Evolutionary conservation across 352 stramenopile species (phyloP).

Genomic region (Phytophthora europaea): DNA sequence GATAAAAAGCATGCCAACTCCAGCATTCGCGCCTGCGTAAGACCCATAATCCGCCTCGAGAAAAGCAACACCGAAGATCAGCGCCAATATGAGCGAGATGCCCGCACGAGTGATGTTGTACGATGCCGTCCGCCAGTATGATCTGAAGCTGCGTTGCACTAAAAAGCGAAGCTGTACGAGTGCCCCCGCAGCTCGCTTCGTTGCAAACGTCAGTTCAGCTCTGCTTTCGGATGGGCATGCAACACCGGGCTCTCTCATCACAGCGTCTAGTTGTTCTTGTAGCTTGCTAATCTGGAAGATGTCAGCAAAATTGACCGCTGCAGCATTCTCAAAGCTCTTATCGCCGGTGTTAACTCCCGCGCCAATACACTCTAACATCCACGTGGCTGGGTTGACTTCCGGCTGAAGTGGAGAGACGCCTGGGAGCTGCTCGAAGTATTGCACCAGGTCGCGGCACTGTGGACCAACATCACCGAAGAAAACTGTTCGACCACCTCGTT

Average conservation of each 20-base stretch:
- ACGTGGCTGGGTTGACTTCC: conserved; percentile 74
- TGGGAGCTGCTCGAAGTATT: conserved; percentile 63
- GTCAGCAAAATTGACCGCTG: conserved; percentile 44
- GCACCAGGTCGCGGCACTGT: conserved; percentile 42
- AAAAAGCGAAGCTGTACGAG: conserved; percentile 49
- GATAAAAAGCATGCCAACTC: conserved; percentile 88
- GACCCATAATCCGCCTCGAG: conserved; percentile 55
- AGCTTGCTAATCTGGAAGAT: conserved; percentile 49
- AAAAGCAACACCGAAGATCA: conserved; percentile 89
- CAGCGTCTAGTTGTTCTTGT: conserved; percentile 26
- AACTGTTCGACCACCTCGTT: conserved; percentile 56
- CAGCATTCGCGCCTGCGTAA: conserved; percentile 57
- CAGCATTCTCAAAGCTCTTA: conserved; percentile 11
- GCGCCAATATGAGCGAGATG: conserved; percentile 70
- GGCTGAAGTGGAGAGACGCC: conserved; percentile 41
- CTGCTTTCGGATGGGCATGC: conserved; percentile 34
- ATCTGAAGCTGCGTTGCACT: conserved; percentile 42
- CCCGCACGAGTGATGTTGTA: conserved; percentile 85
- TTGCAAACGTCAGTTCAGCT: conserved; percentile 39
- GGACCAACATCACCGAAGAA: conserved; percentile 67
- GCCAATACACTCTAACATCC: conserved; percentile 84
- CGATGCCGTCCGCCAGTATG: conserved; percentile 66
- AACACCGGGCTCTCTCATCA: conserved; percentile 43
- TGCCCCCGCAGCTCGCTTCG: conserved; percentile 40
- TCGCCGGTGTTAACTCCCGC: conserved; percentile 42